Conservation (phyloP, 495 filamentous ascomycete genomes). For the Neurospora sp. region DNA sequence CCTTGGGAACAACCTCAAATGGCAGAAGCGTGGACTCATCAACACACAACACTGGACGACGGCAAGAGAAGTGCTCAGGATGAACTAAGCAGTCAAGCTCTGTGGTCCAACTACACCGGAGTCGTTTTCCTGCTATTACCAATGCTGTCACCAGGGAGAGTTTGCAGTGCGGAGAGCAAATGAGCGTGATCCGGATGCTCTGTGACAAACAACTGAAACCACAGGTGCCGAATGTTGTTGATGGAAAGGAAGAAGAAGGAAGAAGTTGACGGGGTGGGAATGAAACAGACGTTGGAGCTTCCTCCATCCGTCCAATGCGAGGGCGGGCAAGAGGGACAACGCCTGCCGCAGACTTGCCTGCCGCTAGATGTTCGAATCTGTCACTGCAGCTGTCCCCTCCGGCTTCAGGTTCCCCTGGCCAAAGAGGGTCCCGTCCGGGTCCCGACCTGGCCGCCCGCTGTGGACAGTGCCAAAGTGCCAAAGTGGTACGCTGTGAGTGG, state of each 20-base stretch:
- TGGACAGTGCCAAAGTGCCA: background rate
- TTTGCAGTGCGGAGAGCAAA: background rate
- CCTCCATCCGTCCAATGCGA: background rate
- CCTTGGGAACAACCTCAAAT: background rate
- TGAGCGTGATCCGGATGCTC: background rate
- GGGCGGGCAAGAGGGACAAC: background rate
- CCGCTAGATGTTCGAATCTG: background rate
- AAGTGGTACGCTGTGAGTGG: background rate
- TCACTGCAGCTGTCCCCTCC: background rate
- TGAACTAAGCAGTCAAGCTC: background rate
- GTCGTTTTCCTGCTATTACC: background rate
- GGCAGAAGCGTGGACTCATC: background rate
- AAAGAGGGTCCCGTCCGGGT: background rate
- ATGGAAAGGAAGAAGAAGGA: background rate
- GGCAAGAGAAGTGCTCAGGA: background rate
- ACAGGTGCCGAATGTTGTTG: background rate
- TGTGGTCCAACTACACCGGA: background rate
- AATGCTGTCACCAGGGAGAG: background rate
- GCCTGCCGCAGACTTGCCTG: background rate
- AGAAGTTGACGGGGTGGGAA: background rate
- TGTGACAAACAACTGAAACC: background rate
- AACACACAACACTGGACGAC: background rate
- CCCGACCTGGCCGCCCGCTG: background rate
- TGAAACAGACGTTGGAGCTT: background rate
- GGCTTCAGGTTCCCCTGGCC: background rate